phyloP scores from a whole-genome alignment of 371 early-diverging fungal species.

The Synchytrium microbalum region DNA sequence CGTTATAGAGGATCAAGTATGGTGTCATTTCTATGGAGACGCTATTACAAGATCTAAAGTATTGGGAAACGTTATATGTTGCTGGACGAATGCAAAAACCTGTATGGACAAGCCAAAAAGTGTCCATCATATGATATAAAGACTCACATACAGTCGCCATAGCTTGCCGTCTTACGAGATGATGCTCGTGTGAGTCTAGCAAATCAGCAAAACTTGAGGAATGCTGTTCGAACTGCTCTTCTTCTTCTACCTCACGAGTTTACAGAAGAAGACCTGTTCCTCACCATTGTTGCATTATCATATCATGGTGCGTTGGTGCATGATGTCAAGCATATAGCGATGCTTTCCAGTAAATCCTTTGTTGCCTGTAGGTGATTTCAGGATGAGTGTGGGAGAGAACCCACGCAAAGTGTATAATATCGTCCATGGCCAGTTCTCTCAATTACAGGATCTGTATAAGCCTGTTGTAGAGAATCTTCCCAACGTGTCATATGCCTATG shows the following conservation, averaged over 20 bases:
- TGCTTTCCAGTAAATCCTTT: neutral
- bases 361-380: slow-evolving; percentile 66
- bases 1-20: slow-evolving; percentile 71
- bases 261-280: slow-evolving; percentile 71
- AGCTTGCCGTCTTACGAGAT: slow-evolving; percentile 56
- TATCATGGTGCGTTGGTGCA: slow-evolving; percentile 42
- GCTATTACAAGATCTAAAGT: slow-evolving; percentile 74
- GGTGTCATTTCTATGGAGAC: slow-evolving; percentile 89
- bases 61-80: slow-evolving; percentile 91
- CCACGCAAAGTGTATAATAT: slow-evolving; percentile 91
- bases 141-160: neutral
- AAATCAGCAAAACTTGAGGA: slow-evolving; percentile 76
- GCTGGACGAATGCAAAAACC: slow-evolving; percentile 98
- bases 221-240: slow-evolving; percentile 77
- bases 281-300: slow-evolving; percentile 77
- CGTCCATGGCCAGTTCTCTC: slow-evolving; percentile 67
- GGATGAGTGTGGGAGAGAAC: slow-evolving; percentile 89
- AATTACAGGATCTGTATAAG: slow-evolving; percentile 71
- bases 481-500: slow-evolving; percentile 56
- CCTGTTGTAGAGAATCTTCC: slow-evolving; percentile 71
- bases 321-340: neutral
- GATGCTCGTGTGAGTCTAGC: slow-evolving; percentile 81
- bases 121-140: too few species aligned
- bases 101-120: slow-evolving; percentile 35
- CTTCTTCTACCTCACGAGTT: slow-evolving; percentile 77